Base-by-base conservation (phyloP, 345 rosid genomes). In the Lepidium sativum region DNA sequence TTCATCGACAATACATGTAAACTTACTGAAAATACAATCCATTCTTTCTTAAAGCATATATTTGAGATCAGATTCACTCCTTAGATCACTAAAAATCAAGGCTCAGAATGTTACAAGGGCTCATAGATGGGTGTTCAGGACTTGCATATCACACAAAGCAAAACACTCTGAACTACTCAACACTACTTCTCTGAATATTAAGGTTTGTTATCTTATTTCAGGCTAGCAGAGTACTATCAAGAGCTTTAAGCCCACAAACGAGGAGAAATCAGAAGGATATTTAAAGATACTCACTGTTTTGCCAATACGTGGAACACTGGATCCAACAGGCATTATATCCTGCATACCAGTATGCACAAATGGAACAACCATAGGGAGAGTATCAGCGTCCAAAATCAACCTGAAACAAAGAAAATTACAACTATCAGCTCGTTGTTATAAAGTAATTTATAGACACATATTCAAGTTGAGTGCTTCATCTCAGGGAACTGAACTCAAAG, bases 341-440 rank as follows among this genome's bases (percentile, higher is more conserved):
- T 94, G 97, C 97, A 90, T 90, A 52, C 99, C 99, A 17, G 82
- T 77, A 69, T 94, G 99, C 25, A 85, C 99, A 78, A 94, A 94
- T 25, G 97, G 99, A 43, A 94, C 77, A 60, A 94, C 97, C 74
- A 88, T 69, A 0, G 99, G 99, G 45, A 82, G 57, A 39, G 67
- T 80, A 67, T 94, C 99, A 18, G 96, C 82, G 50, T 94, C 99
- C 54, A 94, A 82, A 65, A 94, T 74, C 77, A 94, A 78, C 81
- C 99, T 94, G 74, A 63, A 67, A 58, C 38, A 5, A 20, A 47
- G 54, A 21, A 17, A 33, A 35, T 10, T 33, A 6, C 37, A 34
- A 18, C 5, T 2, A 55, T 43, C 9, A 34, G 63, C 38, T 10
- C 17, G n/a, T 51, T 9, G 18, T 31, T 52, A 51, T 31, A 10